These are phyloP conservation scores for Rhizomucor pusillus DNA, from an alignment of 371 early-diverging fungal genomes.

Conservation along the genomic window DNA sequence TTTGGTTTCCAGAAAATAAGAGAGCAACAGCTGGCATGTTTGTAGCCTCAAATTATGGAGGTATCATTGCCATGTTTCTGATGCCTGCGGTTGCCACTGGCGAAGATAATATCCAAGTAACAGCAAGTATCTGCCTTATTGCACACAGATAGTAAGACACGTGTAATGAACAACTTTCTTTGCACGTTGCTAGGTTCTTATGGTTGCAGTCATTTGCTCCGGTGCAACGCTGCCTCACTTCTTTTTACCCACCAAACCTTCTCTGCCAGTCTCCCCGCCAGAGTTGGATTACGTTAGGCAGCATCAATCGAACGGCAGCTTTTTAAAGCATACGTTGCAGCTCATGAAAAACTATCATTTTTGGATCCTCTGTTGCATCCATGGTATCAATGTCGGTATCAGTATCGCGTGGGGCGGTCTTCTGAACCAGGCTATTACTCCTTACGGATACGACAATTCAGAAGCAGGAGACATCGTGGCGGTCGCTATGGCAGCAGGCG, in stretches of 20 bases:
- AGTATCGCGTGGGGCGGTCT: conserved; percentile 64
- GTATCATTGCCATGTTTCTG: conserved; percentile 33
- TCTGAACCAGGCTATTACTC: conserved; percentile 56
- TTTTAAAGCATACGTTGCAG: conserved; percentile 44
- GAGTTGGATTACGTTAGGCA: not conserved
- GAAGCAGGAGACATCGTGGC: conserved; percentile 61
- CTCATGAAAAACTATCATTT: conserved; percentile 53
- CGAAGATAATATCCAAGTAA: conserved; percentile 22
- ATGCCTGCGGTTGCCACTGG: conserved; percentile 28
- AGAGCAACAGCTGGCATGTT: conserved; percentile 37
- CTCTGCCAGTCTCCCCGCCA: conserved; percentile 45
- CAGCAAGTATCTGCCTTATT: conserved; percentile 13
- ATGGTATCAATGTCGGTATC: conserved; percentile 60
- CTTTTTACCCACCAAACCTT: conserved; percentile 47
- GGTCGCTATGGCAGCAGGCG: conserved; percentile 53
- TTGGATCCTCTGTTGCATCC: conserved; percentile 50
- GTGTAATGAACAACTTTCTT: no score
- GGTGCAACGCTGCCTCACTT: conserved; percentile 45
- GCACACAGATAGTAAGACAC: no score
- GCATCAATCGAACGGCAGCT: conserved; percentile 12
- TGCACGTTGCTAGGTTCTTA: conserved; percentile 40
- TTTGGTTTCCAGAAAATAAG: conserved; percentile 32
- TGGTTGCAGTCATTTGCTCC: conserved; percentile 45
- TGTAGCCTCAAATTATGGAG: conserved; percentile 37
- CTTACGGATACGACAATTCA: conserved; percentile 62